Evolutionary conservation across 2,329 filamentous ascomycete genomes (phyloP), one percentile per base, ranked within the genome.

Genomic region (Sclerotinia spermophila): DNA sequence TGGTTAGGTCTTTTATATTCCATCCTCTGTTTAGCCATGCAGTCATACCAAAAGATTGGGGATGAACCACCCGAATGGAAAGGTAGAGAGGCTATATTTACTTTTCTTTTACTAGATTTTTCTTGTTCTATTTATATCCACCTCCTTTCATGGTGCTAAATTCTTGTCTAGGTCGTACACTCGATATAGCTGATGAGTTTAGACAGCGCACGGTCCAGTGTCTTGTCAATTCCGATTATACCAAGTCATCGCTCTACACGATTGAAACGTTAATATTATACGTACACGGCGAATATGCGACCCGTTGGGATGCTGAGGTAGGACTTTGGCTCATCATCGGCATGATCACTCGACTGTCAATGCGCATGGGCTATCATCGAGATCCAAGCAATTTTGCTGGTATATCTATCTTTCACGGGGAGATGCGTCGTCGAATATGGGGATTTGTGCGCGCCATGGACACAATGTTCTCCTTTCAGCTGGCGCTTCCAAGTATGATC

Each of bases 51-150:
- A 78, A 90, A 92, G 79, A 90, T 92, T 62, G 91, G 91, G 3
- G 92, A 95, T 75, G 92, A 94, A 80, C 92, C 92, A 40, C 85
- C 89, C 1, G 92, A 94, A 79, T 94, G 91, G 85, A 89, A 87
- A 77, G 91, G 68, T 66, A 66, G 17, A 45, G 38, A 38, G 35
- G 17, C 17, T 33, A 24, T 2, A 27, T 61, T 40, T 53, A 13
- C 35, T 53, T 13, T 51, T 40, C 10, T 5, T 59, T 24, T 19
- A 13, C 62, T 42, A 27, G 2, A 30, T 19, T 40, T 30, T 53
- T 53, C 24, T 38, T 53, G 2, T 40, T 53, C 5, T 62, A 45
- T 40, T 30, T 8, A 21, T 30, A 62, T 30, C 30, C 10, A 13
- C 30, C 19, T 35, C n/a, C 5, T 30, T 40, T 24, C 27, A 65